Evolutionary conservation across 805 yeast species (phyloP), one percentile per base, ranked within the genome.

Genomic region (Zygoascus flipseniorum): DNA sequence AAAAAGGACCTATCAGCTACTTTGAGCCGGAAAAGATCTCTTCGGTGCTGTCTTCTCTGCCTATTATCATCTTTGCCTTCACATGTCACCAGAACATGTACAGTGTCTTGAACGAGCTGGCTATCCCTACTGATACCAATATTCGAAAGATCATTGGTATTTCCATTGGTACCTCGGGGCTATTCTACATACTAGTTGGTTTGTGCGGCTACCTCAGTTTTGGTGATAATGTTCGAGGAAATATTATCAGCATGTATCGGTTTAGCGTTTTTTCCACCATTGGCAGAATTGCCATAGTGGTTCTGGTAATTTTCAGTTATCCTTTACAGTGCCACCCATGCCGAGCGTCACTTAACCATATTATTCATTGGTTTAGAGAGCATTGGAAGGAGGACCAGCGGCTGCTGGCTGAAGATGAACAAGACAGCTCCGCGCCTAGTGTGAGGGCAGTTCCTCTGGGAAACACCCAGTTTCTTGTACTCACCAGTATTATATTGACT

Each of bases 61-160:
- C 97, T n/a, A 86, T 90, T 58, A 83, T 89, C 60, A 92, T 92
- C 13, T 90, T 92, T 73, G 96, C 97, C 0, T 92, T 82, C 69
- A 92, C 98, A 0, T 93, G 97, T 62, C 97, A 92, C 65, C 97
- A 92, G 68, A 92, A 92, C 70, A 88, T 88, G 89, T 89, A 88
- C 62, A 81, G 96, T 1, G 79, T 90, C 52, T 79, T 89, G 52
- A 92, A 90, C 62, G 98, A 92, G 70, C 76, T 90, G 31, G 69
- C 67, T 31, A 81, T 81, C 59, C 77, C 76, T 56, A 71, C 85
- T 0, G 69, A 78, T n/a, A 55, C 64, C 6, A 72, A 70, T 35
- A 72, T 82, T 56, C 69, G 73, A 53, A 68, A 62, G 18, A 74
- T 87, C 41, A 77, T 83, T 20, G 55, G 67, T 18, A 57, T 69